Base-by-base conservation (phyloP, 2,329 filamentous ascomycete species). In the Arachnopeziza araneosa region DNA sequence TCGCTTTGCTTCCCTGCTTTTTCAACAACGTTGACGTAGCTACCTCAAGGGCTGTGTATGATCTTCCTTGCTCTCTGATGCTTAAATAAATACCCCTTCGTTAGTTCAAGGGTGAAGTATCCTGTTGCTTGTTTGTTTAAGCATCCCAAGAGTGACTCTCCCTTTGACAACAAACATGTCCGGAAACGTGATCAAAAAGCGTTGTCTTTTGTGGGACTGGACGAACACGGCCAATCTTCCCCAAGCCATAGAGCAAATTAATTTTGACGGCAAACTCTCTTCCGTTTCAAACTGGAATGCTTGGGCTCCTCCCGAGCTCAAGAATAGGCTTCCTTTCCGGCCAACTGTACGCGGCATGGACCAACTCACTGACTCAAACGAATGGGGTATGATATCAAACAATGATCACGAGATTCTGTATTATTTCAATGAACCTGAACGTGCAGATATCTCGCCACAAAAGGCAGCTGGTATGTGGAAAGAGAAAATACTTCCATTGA, bases 361-460 rank as follows among this genome's bases (percentile, higher is more conserved):
- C 24, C 71, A 70, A 22, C 72, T 74, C 60, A 71, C 75, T 23
- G 65, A 66, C 36, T 71, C 75, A 54, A 69, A 74, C 32, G 75
- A 77, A 50, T 79, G 76, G 75, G 60, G 66, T 17, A 69, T 64
- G 48, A 65, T 72, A 60, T 58, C 66, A 24, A 68, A 66, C 59
- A 68, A 69, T 36, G 66, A 72, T 14, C 62, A 66, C 49, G 60
- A 67, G 3, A 70, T 78, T 32, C 71, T 79, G 12, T 75, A 78
- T 61, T 79, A 74, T 63, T 75, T 78, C 72, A 79, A 79, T 64
- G 77, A 79, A 67, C 77, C 77, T 7, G 76, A 79, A 60, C 71
- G 75, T 32, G 67, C 69, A 54, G 71, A 71, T 17, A 72, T 75
- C 21, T 70, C 65, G 21, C 66, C 68, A 1, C 65, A 72, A 59